Conservation (phyloP, 2,329 filamentous ascomycete species). For the Diaporthe sp. region DNA sequence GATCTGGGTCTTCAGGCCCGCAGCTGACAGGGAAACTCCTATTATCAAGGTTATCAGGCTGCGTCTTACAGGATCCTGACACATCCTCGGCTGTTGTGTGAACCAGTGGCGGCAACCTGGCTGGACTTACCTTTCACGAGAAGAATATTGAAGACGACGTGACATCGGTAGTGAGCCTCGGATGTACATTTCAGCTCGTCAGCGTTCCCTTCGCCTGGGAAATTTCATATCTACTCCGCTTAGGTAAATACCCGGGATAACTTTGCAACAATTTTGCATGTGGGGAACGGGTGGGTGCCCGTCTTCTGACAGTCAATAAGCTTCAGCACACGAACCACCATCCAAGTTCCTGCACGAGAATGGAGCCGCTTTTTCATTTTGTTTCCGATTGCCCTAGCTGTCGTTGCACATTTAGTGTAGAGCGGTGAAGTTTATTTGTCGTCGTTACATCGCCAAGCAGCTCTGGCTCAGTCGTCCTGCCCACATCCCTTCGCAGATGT, state of each 20-base stretch:
- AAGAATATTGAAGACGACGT: neutral
- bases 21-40: neutral
- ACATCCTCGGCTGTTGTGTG: slow-evolving; percentile 16
- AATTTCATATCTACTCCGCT: neutral
- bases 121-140: neutral
- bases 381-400: slow-evolving; percentile 9
- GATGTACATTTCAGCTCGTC: slow-evolving; percentile 8
- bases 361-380: neutral
- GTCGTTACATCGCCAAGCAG: neutral
- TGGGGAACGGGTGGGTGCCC: neutral
- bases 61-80: neutral
- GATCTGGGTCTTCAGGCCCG: slow-evolving; percentile 1
- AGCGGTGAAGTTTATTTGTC: slow-evolving; percentile 25
- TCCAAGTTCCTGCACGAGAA: slow-evolving; percentile 5
- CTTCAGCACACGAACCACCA: neutral
- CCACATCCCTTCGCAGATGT: neutral
- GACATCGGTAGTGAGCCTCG: neutral
- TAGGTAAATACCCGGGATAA: neutral
- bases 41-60: slow-evolving; percentile 28
- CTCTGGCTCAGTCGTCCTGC: neutral
- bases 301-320: neutral
- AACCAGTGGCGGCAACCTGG: neutral
- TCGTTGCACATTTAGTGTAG: neutral
- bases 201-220: neutral
- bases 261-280: neutral